Conservation (phyloP, 1,139 yeast genomes). For the Pichia sp. region DNA sequence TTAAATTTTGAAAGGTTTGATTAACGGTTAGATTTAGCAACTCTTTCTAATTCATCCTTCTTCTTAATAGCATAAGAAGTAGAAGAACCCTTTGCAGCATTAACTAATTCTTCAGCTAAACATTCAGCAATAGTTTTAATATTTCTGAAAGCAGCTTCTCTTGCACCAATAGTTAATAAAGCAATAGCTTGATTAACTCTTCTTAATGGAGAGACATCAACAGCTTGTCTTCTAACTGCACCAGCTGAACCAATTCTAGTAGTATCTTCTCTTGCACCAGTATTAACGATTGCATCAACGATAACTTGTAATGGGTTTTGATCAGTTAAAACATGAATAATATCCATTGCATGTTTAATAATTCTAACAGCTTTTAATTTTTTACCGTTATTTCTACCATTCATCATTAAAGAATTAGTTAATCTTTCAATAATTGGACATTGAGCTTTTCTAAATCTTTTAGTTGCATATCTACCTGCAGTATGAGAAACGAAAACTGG, state of each 20-base stretch:
- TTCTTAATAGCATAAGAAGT: constrained; percentile 99
- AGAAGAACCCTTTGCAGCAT: constrained; percentile 99
- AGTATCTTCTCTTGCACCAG: constrained; percentile 99
- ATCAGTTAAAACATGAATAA: constrained; percentile 95
- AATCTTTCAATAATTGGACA: constrained; percentile 99
- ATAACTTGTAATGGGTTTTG: constrained; percentile 99
- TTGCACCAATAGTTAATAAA: constrained; percentile 98
- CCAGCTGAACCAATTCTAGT: constrained; percentile 99
- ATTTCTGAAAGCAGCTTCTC: constrained; percentile 99
- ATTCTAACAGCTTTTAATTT: constrained; percentile 99
- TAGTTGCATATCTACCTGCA: constrained; percentile 99
- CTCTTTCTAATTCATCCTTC: constrained; percentile 99
- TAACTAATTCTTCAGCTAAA: constrained; percentile 99
- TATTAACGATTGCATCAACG: constrained; percentile 99
- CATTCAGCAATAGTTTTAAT: constrained; percentile 99
- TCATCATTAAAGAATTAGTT: constrained; percentile 99
- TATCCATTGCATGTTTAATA: constrained; percentile 98
- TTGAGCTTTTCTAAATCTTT: constrained; percentile 99
- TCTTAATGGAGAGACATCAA: constrained; percentile 99
- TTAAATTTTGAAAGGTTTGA: not conserved
- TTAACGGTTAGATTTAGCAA: constrained; percentile 99
- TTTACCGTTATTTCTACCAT: constrained; percentile 99
- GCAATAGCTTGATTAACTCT: constrained; percentile 99
- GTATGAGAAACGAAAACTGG: constrained; percentile 99
- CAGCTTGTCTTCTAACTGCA: constrained; percentile 99